Conservation (phyloP, 345 rosid genomes). For the Gossypium herbaceum region DNA sequence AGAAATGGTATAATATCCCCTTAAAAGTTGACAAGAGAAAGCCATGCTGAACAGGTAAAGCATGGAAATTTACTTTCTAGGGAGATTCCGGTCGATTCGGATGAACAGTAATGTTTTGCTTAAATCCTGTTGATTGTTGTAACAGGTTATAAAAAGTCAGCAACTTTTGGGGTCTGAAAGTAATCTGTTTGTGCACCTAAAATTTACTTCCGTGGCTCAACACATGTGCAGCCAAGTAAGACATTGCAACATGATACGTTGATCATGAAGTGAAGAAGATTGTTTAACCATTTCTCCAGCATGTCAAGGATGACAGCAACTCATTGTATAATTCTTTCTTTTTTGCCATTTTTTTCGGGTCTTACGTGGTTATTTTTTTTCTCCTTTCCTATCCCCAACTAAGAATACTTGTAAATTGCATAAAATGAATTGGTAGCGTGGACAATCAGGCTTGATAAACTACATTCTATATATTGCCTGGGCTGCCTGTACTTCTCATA, state of each 20-base stretch:
- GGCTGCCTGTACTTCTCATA: no score
- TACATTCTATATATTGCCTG: no score
- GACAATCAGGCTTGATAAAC: no score
- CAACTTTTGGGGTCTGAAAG: neutral
- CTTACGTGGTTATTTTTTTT: constrained; percentile 1
- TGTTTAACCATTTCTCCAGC: constrained; percentile 8
- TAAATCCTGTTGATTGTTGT: neutral
- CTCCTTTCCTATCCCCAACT: constrained; percentile 10
- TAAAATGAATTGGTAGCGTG: constrained; percentile 9
- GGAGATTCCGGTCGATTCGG: neutral
- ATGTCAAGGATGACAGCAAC: constrained; percentile 20
- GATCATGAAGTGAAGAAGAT: constrained; percentile 5
- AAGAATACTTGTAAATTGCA: constrained; percentile 34
- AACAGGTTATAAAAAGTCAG: constrained; percentile 1
- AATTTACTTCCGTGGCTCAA: constrained; percentile 9
- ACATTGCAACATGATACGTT: constrained; percentile 8
- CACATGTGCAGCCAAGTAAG: neutral
- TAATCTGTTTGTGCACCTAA: neutral
- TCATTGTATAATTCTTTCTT: constrained; percentile 29
- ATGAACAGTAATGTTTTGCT: neutral
- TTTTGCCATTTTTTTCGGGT: constrained; percentile 5
- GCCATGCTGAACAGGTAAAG: constrained; percentile 56
- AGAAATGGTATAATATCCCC: constrained; percentile 82
- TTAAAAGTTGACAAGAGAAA: constrained; percentile 87
- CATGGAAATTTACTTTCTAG: neutral